Evolutionary conservation across 192 early-diverging fungal genomes (phyloP).

Genomic region (Gaertneriomyces semiglobifer): DNA sequence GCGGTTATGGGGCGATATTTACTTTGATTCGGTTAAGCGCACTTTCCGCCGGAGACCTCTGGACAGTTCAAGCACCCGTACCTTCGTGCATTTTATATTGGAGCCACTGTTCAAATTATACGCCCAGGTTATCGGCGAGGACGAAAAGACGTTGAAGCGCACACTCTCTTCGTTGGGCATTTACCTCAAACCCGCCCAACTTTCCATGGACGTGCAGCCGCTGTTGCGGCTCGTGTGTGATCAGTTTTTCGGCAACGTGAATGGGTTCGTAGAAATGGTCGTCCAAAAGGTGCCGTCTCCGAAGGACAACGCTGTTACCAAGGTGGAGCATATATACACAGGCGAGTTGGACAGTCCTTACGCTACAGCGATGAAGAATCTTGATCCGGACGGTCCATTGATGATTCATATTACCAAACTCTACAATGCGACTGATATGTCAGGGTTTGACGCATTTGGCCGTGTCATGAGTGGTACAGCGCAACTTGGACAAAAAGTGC

Average conservation of each 20-base stretch:
- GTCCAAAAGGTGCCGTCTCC: constrained; percentile 77
- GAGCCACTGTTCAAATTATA: constrained; percentile 95
- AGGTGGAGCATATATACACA: constrained; percentile 52
- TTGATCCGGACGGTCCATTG: constrained; percentile 87
- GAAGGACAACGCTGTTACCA: constrained; percentile 59
- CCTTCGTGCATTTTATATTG: constrained; percentile 95
- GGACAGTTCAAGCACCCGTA: constrained; percentile 53
- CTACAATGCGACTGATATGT: constrained; percentile 83
- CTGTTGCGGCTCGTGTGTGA: constrained; percentile 74
- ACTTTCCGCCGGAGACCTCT: constrained; percentile 75
- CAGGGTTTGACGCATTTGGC: constrained; percentile 85
- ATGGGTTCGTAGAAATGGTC: constrained; percentile 90
- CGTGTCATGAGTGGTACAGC: constrained; percentile 92
- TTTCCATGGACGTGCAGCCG: constrained; percentile 79
- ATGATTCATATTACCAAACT: constrained; percentile 91
- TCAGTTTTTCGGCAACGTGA: constrained; percentile 85
- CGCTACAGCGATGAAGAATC: constrained; percentile 63
- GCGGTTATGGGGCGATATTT: constrained; percentile 97
- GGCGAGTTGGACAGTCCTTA: constrained; percentile 34
- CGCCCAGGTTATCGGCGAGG: constrained; percentile 79
- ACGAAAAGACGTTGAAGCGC: constrained; percentile 62
- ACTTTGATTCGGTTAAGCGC: constrained; percentile 74
- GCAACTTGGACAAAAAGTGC: constrained; percentile 68
- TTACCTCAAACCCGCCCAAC: constrained; percentile 71
- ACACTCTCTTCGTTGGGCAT: constrained; percentile 79